Conservation (phyloP, 257 asterid genomes). For the Solanum virginianum region DNA sequence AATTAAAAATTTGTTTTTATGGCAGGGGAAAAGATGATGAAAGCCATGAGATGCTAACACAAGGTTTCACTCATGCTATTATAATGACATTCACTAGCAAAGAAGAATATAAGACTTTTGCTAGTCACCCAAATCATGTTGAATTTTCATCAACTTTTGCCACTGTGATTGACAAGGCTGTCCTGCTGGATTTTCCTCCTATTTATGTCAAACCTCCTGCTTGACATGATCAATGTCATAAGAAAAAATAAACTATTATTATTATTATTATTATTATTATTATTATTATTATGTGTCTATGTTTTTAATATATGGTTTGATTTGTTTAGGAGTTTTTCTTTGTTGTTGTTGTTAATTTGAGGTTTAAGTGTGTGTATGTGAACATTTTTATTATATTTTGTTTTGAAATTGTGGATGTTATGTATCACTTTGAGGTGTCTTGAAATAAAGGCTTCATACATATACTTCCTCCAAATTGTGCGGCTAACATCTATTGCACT, state of each 20-base stretch:
- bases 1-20: not conserved
- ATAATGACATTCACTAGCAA: conserved; percentile 73
- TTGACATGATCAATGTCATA: not conserved
- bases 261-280: not conserved
- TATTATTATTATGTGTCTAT: not conserved
- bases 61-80: conserved; percentile 85
- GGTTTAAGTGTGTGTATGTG: not conserved
- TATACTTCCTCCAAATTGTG: too few species aligned
- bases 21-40: conserved; percentile 81
- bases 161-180: conserved; percentile 58
- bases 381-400: not conserved
- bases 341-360: not conserved
- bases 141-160: conserved; percentile 58
- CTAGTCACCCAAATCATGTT: conserved; percentile 56
- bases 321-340: not conserved
- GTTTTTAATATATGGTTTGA: not conserved
- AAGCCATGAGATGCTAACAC: conserved; percentile 71
- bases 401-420: not conserved
- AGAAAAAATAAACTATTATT: not conserved
- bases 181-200: conserved; percentile 82
- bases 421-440: not conserved
- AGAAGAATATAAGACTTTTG: conserved; percentile 54
- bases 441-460: not conserved
- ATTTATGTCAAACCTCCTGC: conserved; percentile 33
- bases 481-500: too few species aligned